These are phyloP conservation scores for Xylaria sp. DNA, from an alignment of 2,329 filamentous ascomycete genomes.

Conservation along the genomic window DNA sequence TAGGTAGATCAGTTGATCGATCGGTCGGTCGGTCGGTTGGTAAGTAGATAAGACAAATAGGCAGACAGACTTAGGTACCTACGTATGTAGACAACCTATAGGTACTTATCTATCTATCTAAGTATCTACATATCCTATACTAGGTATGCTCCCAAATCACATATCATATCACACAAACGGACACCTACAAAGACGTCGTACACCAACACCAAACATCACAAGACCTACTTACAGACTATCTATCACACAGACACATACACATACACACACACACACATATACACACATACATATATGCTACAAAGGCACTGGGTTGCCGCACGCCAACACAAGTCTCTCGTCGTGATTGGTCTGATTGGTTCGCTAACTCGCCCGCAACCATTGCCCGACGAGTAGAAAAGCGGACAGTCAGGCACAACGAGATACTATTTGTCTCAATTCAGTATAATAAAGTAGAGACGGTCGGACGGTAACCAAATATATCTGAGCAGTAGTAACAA, in stretches of 20 bases:
- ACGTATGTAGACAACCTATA: background rate
- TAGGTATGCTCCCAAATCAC: background rate
- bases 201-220: background rate
- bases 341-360: slow-evolving; percentile 2
- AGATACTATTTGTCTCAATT: background rate
- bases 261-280: background rate
- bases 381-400: background rate
- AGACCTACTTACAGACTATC: background rate
- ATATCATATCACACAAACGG: slow-evolving; percentile 6
- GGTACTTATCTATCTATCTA: background rate
- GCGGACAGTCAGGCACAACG: background rate
- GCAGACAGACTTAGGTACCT: background rate
- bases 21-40: too few species aligned
- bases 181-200: background rate
- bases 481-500: slow-evolving; percentile 1
- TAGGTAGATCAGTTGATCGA: too few species aligned
- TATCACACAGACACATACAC: background rate
- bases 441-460: background rate
- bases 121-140: background rate
- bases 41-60: background rate
- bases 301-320: background rate
- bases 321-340: background rate
- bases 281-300: background rate
- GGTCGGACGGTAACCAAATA: background rate
- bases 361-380: background rate